Percentiles rank a stretch among this genome's conserved stretches.
Evolutionary conservation across 2,329 filamentous ascomycete species (phyloP).

Genomic region (Cercospora sojina): DNA sequence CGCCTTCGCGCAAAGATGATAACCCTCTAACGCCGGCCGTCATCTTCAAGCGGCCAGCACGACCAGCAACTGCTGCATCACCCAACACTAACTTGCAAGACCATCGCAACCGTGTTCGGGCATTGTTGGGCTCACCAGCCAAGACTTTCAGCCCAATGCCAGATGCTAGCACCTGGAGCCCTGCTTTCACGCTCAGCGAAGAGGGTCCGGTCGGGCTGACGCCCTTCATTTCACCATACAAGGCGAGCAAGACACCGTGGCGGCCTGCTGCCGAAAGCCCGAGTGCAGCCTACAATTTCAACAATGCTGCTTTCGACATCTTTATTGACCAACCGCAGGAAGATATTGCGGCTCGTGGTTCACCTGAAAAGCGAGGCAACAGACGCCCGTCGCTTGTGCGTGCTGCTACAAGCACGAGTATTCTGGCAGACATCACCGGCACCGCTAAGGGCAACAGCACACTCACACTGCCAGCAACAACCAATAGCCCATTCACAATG

Average conservation of each 20-base stretch:
- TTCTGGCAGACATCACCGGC: constrained; percentile 61
- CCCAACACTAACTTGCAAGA: constrained; percentile 89
- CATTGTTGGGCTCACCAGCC: constrained; percentile 77
- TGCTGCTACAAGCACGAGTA: constrained; percentile 60
- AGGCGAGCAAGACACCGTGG: constrained; percentile 38
- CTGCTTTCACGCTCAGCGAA: constrained; percentile 65
- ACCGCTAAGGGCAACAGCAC: constrained; percentile 52
- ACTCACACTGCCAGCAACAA: constrained; percentile 28
- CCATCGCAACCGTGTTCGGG: constrained; percentile 78
- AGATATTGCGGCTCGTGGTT: constrained; percentile 55
- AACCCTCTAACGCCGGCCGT: constrained; percentile 76
- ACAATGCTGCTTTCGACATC: constrained; percentile 56
- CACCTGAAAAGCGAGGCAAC: constrained; percentile 64
- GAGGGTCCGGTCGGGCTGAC: constrained; percentile 56
- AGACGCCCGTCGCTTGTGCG: constrained; percentile 63
- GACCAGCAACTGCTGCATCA: constrained; percentile 74
- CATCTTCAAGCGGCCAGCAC: constrained; percentile 69
- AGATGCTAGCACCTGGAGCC: constrained; percentile 62
- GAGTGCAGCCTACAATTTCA: constrained; percentile 30
- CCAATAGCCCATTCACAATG: constrained; percentile 33
- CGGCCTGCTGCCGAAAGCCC: constrained; percentile 31
- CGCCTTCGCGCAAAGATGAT: constrained; percentile 41
- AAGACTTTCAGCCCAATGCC: constrained; percentile 53
- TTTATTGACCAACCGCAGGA: constrained; percentile 48
- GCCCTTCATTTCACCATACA: constrained; percentile 39